Evolutionary conservation across 208 protist species (phyloP), one percentile per base, ranked within the genome.

Genomic region (Naegleria lovaniensis): DNA sequence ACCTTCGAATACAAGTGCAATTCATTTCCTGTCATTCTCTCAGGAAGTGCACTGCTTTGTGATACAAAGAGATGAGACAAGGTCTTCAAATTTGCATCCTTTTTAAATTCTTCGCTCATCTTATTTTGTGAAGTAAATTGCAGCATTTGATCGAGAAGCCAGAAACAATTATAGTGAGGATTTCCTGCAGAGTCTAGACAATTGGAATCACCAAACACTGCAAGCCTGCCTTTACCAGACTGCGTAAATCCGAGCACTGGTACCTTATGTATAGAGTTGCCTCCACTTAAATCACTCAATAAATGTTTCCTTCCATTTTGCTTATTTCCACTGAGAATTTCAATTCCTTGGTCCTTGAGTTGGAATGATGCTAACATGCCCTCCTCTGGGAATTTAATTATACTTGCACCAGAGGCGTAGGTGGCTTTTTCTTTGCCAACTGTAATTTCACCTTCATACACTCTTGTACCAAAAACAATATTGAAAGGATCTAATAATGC

Each of bases 401-500:
- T 93, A 0, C 85, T 43, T 0, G 91, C 40, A 7, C 93, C 93
- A 0, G 94, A 95, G 33, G 91, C 33, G 16, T 91, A 85, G 1
- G 5, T 38, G 3, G 33, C 39, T 84, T 48, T 67, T 55, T 33
- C 15, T 48, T 43, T 51, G 51, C 41, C 59, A 41, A 36, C 79
- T 86, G 48, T 9, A 43, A 89, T 85, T 41, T 86, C 40, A 29
- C 48, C 76, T 25, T 83, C 91, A 91, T 90, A 76, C 6, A 88
- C 55, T 33, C 41, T 85, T 85, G 92, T 91, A 13, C 92, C 92
- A 76, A 98, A 93, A 16, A 84, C 93, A 22, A 98, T 94, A 55
- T 93, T 93, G 91, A 96, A 97, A 16, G 88, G 91, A 22, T 29
- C 86, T 36, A 98, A 92, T 13, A 98, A 92, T 29, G 95, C 94